Percentiles rank a stretch among this genome's conserved stretches.
These are phyloP conservation scores for Bimuria novae-zelandiae DNA, from an alignment of 2,329 filamentous ascomycete species.

Conservation along the genomic window DNA sequence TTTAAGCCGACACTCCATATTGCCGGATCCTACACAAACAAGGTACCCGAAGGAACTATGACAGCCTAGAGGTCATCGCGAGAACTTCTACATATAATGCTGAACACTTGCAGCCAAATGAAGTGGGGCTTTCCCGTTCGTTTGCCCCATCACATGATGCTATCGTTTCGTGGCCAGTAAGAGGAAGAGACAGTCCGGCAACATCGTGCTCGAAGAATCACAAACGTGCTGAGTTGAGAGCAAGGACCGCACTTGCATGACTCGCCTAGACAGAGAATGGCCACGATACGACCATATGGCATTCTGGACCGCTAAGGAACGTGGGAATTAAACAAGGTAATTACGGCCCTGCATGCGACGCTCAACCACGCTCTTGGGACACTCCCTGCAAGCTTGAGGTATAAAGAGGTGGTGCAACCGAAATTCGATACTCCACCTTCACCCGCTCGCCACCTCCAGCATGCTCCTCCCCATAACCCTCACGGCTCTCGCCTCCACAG, in stretches of 20 bases:
- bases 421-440: no score
- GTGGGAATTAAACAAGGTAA: background rate
- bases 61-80: background rate
- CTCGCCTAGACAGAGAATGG: background rate
- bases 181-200: no score
- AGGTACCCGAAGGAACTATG: background rate
- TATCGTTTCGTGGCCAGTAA: no score
- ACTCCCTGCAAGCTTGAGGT: no score
- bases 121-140: conserved; percentile 1
- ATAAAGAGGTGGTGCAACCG: no score
- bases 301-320: background rate
- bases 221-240: background rate
- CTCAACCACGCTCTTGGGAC: background rate
- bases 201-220: background rate
- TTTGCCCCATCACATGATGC: no score
- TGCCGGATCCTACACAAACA: background rate
- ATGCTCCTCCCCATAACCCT: background rate
- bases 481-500: background rate
- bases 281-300: background rate
- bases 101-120: background rate
- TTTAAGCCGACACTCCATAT: background rate
- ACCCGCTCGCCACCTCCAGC: background rate
- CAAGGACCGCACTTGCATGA: background rate
- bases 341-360: background rate
- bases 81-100: background rate